Evolutionary conservation across 2,329 filamentous ascomycete genomes (phyloP), one percentile per base, ranked within the genome.

Genomic region (Pseudogymnoascus sp.): DNA sequence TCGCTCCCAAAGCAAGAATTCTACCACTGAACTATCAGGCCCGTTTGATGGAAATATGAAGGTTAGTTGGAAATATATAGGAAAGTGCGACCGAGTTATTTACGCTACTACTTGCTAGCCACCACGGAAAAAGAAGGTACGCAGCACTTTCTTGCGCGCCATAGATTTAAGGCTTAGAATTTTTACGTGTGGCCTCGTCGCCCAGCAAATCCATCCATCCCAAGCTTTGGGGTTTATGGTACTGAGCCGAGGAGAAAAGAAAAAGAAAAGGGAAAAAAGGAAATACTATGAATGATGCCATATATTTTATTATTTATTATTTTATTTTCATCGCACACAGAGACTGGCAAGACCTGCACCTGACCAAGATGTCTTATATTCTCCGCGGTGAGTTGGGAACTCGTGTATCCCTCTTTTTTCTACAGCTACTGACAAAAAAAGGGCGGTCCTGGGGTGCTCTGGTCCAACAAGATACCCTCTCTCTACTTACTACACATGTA

Each of bases 1-100:
- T 5, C 5, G 48, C 48, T 54, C 48, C 48, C 48, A 54, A 54
- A 54, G 48, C 48, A 54, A 54, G 48, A 54, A 54, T 54, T 54
- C 48, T 54, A 54, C 48, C 48, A 54, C 48, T 54, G 48, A 54
- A 54, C 48, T 54, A 54, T 54, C 48, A 54, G 48, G 48, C 48
- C 48, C 39, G 0, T 31, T 54, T 54, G 25, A 19, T 11, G n/a
- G n/a, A 6, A 19, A n/a, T 54, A 54, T 31, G 23, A 19, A 16
- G 16, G 0, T 54, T 19, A 31, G 48, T 13, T 54, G 25, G n/a
- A 2, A 0, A 54, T 31, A 54, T 54, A 31, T 54, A 1, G 48
- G 48, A 14, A 31, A 2, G 6, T n/a, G 21, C n/a, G 7, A 54
- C 16, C 2, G 7, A n/a, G 41, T n/a, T 13, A 28, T 48, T 51